These are phyloP conservation scores for Litchi chinensis DNA, from an alignment of 345 rosid species.

Conservation along the genomic window DNA sequence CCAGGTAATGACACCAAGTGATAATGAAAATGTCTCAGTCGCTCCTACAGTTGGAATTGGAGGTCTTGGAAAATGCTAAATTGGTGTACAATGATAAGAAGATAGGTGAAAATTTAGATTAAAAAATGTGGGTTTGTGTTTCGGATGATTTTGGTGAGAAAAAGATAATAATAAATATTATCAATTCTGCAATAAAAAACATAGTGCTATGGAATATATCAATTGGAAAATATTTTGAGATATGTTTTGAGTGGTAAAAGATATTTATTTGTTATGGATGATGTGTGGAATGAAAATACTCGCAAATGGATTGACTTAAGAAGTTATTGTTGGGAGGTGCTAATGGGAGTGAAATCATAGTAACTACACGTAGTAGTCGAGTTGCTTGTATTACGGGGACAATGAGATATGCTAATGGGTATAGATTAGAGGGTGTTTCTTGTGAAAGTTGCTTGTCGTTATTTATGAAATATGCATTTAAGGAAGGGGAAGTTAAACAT, in stretches of 20 bases:
- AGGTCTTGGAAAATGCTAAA: constrained; percentile 32
- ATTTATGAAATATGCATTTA: not conserved
- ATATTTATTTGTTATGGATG: constrained; percentile 22
- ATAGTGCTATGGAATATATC: not conserved
- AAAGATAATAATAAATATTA: not conserved
- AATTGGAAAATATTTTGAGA: constrained; percentile 15
- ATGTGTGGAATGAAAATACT: not conserved
- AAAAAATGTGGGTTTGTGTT: constrained; percentile 22
- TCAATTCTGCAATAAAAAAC: not conserved
- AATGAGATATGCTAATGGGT: not conserved
- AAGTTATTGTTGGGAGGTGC: not conserved
- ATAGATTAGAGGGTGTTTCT: not conserved
- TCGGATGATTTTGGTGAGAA: constrained; percentile 5
- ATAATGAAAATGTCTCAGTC: constrained; percentile 9
- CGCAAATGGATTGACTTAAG: not conserved
- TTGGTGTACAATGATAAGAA: constrained; percentile 23
- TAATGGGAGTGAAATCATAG: constrained; percentile 8
- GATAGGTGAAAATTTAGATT: constrained; percentile 10
- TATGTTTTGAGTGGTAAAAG: not conserved
- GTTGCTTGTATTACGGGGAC: constrained; percentile 1
- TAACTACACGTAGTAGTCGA: constrained; percentile 16
- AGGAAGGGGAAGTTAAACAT: not conserved
- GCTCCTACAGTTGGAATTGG: constrained; percentile 19
- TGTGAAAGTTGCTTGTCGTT: not conserved
- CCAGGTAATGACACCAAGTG: too few relatives aligned